A percentile compares a stretch with the other conserved stretches of the same genome.
Conservation (phyloP, 2,329 filamentous ascomycete species). For the Penicillium rolfsii region DNA sequence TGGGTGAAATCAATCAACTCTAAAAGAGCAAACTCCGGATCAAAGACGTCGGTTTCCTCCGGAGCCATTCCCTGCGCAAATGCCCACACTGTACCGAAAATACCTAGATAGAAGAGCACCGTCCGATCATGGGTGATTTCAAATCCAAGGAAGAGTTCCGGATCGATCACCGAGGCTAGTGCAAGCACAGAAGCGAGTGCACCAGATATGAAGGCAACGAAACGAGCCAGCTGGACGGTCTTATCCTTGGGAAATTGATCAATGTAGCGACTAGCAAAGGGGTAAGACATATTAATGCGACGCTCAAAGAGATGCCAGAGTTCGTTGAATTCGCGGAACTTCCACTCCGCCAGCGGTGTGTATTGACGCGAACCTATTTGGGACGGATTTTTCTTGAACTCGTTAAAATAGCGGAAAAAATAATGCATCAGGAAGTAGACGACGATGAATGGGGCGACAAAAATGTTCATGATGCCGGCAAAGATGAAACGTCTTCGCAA, state of each 20-base stretch:
- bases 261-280: constrained; percentile 87
- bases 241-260: constrained; percentile 97
- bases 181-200: constrained; percentile 84
- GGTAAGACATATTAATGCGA: constrained; percentile 90
- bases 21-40: constrained; percentile 84
- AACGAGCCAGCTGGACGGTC: constrained; percentile 80
- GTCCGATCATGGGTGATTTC: constrained; percentile 88
- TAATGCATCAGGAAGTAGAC: constrained; percentile 84
- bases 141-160: constrained; percentile 87
- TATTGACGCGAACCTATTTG: constrained; percentile 87
- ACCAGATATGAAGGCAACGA: constrained; percentile 84
- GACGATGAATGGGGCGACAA: constrained; percentile 86
- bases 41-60: constrained; percentile 85
- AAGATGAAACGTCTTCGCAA: constrained; percentile 78
- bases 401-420: constrained; percentile 94
- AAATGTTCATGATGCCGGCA: constrained; percentile 80
- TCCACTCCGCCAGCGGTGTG: constrained; percentile 94
- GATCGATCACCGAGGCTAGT: constrained; percentile 81
- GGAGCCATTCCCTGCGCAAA: constrained; percentile 80
- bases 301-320: constrained; percentile 89
- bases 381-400: constrained; percentile 92
- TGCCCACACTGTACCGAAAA: constrained; percentile 83
- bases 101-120: constrained; percentile 84
- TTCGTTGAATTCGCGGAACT: constrained; percentile 98
- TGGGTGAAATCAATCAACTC: constrained; percentile 93